Evolutionary conservation across 1,139 yeast species (phyloP).

Genomic region (Eremothecium gossypii): DNA sequence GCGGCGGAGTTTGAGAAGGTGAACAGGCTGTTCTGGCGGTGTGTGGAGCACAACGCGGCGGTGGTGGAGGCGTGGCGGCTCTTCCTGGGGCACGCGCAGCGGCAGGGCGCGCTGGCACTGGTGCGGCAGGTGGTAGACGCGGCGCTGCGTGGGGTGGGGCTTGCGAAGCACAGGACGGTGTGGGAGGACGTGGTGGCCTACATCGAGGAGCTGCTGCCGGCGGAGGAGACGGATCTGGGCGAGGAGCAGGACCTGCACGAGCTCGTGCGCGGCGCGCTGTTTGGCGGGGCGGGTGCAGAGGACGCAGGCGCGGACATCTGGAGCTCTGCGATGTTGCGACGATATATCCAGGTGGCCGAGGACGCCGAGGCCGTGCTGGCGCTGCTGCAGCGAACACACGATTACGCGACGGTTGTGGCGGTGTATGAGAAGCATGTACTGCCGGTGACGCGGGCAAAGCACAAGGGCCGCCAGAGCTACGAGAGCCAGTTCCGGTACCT

Average conservation of each 20-base stretch:
- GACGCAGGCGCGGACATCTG: constrained; percentile 13
- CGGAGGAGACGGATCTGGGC: constrained; percentile 26
- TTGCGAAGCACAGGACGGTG: constrained; percentile 44
- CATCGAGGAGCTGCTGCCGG: constrained; percentile 33
- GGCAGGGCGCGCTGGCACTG: constrained; percentile 33
- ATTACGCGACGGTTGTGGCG: constrained; percentile 15
- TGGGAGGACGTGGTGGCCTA: constrained; percentile 46
- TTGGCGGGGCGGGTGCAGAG: not conserved
- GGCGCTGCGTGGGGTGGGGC: constrained; percentile 43
- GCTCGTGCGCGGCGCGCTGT: not conserved
- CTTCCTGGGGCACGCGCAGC: constrained; percentile 41
- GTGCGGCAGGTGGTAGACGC: constrained; percentile 45
- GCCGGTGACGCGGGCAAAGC: constrained; percentile 10
- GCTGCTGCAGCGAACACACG: constrained; percentile 26
- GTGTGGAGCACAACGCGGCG: constrained; percentile 37
- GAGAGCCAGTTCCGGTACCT: constrained; percentile 37
- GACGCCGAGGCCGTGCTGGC: constrained; percentile 18
- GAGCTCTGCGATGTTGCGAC: constrained; percentile 26
- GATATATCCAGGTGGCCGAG: constrained; percentile 17
- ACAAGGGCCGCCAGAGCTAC: constrained; percentile 18
- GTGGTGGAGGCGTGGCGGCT: constrained; percentile 49
- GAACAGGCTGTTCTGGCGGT: constrained; percentile 39
- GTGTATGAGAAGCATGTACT: constrained; percentile 28
- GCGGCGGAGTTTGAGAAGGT: constrained; percentile 31
- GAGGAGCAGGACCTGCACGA: constrained; percentile 27